Conservation (phyloP, 2,329 filamentous ascomycete species). For the Aureobasidium uvarum region DNA sequence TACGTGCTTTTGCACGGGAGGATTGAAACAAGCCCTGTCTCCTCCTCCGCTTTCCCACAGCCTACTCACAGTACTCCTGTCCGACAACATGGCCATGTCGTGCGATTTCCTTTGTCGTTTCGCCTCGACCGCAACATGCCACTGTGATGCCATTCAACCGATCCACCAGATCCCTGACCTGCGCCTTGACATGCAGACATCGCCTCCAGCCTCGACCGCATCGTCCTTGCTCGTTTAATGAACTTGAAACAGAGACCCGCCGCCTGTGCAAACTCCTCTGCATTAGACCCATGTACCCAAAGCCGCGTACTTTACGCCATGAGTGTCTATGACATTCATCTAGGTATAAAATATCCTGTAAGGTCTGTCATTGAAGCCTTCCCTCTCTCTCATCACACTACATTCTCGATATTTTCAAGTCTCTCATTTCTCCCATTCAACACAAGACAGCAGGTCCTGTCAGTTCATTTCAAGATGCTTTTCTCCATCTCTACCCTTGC, state of each 20-base stretch:
- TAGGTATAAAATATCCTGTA: constrained; percentile 20
- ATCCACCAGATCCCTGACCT: constrained; percentile 4
- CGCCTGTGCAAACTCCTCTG: constrained; percentile 22
- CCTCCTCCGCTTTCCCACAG: neutral
- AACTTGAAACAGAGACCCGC: constrained; percentile 24
- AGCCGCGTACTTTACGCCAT: neutral
- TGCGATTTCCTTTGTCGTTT: neutral
- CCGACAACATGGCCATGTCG: neutral
- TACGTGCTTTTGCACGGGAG: too few relatives aligned
- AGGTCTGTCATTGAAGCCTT: neutral
- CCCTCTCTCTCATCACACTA: neutral
- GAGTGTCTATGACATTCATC: neutral
- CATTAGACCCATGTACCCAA: constrained; percentile 19
- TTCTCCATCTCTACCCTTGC: constrained; percentile 29
- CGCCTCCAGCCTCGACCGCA: neutral
- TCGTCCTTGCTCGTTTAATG: constrained; percentile 21
- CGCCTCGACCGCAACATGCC: neutral
- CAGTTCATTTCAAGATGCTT: constrained; percentile 28
- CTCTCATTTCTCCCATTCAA: neutral
- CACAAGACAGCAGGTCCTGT: constrained; percentile 28
- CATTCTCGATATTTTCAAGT: neutral
- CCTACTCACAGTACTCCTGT: neutral
- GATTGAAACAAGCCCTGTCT: neutral
- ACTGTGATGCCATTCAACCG: constrained; percentile 10
- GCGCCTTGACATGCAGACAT: constrained; percentile 11